A percentile compares a stretch with the other conserved stretches of the same genome.
phyloP scores from a whole-genome alignment of 352 stramenopile species.

The Globisporangium middletonii region DNA sequence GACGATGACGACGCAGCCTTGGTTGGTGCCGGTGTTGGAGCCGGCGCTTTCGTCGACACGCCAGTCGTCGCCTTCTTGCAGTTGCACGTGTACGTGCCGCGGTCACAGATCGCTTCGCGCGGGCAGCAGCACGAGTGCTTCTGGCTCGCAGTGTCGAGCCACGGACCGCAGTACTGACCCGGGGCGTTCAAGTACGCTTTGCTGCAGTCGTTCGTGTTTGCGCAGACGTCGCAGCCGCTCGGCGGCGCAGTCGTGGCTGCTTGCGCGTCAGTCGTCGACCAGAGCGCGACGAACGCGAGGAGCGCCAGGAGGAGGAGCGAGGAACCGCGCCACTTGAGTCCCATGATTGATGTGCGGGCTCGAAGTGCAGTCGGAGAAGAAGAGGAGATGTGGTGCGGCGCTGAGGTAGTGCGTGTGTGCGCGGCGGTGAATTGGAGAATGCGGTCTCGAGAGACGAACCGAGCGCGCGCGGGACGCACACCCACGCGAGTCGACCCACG shows the following conservation, averaged over 20 bases:
- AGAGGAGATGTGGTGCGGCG: not conserved
- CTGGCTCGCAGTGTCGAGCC: constrained; percentile 30
- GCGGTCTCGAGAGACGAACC: no score
- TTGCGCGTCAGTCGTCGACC: constrained; percentile 6
- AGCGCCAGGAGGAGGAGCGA: constrained; percentile 9
- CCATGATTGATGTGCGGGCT: constrained; percentile 1
- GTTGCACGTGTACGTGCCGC: constrained; percentile 37
- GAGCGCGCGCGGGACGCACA: no score
- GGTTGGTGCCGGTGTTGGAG: constrained; percentile 23
- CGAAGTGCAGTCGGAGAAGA: not conserved
- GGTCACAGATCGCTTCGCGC: constrained; percentile 23
- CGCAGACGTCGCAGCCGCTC: constrained; percentile 44
- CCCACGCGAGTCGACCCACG: no score
- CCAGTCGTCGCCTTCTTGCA: constrained; percentile 21
- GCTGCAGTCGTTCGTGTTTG: constrained; percentile 38
- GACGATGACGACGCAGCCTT: constrained; percentile 23
- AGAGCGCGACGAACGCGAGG: constrained; percentile 9
- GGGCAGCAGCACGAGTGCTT: constrained; percentile 52
- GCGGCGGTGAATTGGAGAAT: not conserved
- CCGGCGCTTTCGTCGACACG: constrained; percentile 14
- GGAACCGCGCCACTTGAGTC: constrained; percentile 2
- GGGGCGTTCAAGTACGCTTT: constrained; percentile 34
- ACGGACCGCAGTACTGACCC: constrained; percentile 49
- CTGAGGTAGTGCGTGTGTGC: not conserved
- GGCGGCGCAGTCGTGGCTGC: constrained; percentile 2